These are phyloP conservation scores for Zostera marina DNA, from an alignment of 116 monocot genomes.

Conservation along the genomic window DNA sequence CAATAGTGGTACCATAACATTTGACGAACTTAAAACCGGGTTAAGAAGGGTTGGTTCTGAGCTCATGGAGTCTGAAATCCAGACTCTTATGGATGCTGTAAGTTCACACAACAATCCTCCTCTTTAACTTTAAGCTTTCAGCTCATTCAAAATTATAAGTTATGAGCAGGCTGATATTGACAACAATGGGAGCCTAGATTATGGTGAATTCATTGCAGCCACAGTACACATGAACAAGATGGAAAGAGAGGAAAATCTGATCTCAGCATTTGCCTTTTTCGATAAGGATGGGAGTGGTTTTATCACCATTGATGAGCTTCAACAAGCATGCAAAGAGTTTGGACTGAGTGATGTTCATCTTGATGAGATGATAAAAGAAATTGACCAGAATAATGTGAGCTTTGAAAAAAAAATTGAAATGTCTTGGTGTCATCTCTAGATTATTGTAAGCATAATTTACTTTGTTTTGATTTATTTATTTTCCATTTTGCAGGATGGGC, in stretches of 20 bases:
- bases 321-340: conserved; percentile 71
- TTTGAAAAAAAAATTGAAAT: not conserved
- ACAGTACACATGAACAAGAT: conserved; percentile 95
- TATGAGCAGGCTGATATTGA: conserved; percentile 86
- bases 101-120: not conserved
- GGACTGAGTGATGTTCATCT: conserved; percentile 79
- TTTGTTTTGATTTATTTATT: not conserved
- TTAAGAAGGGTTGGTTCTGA: conserved; percentile 60
- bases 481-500: conserved; percentile 37
- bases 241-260: conserved; percentile 74
- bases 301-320: conserved; percentile 91
- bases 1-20: conserved; percentile 61
- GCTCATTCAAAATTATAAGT: not conserved
- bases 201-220: conserved; percentile 92
- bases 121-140: not conserved
- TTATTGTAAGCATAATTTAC: not conserved
- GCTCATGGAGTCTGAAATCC: conserved; percentile 55
- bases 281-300: conserved; percentile 93
- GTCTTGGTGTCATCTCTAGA: not conserved
- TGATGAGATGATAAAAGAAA: conserved; percentile 90
- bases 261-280: conserved; percentile 75
- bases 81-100: conserved; percentile 67
- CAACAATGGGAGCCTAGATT: conserved; percentile 86
- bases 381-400: conserved; percentile 82
- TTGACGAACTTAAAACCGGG: conserved; percentile 63